Conservation (phyloP, 2,329 filamentous ascomycete genomes). For the Celoporthe dispersa region DNA sequence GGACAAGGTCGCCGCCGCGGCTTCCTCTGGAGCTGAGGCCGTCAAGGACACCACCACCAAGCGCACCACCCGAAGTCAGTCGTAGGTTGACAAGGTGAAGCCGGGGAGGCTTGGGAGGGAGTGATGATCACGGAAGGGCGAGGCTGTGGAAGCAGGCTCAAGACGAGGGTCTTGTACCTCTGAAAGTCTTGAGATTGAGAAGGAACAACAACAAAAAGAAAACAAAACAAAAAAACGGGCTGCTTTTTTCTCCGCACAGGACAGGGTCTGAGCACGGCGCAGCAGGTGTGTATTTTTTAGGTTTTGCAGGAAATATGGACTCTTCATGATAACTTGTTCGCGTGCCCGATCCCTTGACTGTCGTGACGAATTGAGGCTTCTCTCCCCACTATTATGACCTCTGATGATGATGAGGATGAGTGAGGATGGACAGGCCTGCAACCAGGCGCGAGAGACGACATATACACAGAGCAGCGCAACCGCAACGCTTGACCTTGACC, state of each 20-base stretch:
- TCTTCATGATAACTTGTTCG: constrained; percentile 11
- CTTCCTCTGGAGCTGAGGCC: constrained; percentile 68
- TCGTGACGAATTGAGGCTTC: neutral
- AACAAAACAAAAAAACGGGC: constrained; percentile 19
- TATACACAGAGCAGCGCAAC: no score
- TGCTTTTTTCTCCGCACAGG: constrained; percentile 26
- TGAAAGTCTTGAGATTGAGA: neutral
- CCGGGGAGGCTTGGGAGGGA: constrained; percentile 23
- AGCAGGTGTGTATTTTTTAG: constrained; percentile 27
- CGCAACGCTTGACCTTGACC: no score
- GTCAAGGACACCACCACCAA: constrained; percentile 75
- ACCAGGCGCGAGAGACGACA: no score
- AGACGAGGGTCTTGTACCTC: neutral
- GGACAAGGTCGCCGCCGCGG: constrained; percentile 68
- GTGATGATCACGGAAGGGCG: constrained; percentile 15
- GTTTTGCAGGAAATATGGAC: constrained; percentile 28
- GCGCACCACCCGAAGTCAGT: constrained; percentile 62
- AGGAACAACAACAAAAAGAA: constrained; percentile 17
- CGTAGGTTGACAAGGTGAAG: constrained; percentile 42
- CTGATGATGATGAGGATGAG: no score
- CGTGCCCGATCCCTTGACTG: constrained; percentile 5
- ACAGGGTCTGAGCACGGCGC: constrained; percentile 30
- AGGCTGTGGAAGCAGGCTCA: constrained; percentile 4
- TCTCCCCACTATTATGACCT: neutral
- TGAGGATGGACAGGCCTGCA: no score